Evolutionary conservation across 345 rosid species (phyloP).

Genomic region (Lepidium sativum): DNA sequence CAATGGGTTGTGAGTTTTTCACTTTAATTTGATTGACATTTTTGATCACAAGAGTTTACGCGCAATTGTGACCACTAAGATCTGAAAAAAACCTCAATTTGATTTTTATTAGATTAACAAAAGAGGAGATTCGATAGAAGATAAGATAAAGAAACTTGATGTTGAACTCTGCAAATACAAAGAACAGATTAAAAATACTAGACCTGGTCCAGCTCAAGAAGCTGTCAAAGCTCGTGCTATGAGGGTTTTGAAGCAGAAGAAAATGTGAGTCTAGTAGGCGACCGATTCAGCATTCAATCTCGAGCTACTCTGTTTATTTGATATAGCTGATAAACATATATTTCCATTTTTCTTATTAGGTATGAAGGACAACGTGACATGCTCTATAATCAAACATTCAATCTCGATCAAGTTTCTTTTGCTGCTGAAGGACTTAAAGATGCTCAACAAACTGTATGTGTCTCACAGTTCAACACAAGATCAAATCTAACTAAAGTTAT

Average conservation of each 20-base stretch:
- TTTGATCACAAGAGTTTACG: neutral
- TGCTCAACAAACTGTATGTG: too few relatives aligned
- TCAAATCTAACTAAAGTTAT: neutral
- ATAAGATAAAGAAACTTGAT: conserved; percentile 76
- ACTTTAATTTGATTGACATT: neutral
- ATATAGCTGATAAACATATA: neutral
- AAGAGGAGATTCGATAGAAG: conserved; percentile 85
- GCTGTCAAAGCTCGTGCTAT: conserved; percentile 84
- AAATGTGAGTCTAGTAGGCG: conserved; percentile 44
- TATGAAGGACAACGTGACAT: conserved; percentile 97
- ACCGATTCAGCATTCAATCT: neutral
- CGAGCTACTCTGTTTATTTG: neutral
- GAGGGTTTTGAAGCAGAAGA: conserved; percentile 90
- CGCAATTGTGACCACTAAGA: neutral
- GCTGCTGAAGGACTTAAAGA: too few relatives aligned
- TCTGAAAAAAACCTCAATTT: neutral
- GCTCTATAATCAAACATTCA: too few relatives aligned
- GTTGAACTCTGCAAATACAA: conserved; percentile 63
- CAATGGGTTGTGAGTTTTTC: neutral
- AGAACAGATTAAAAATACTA: conserved; percentile 74
- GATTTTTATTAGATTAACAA: conserved; percentile 48
- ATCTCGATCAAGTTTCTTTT: too few relatives aligned
- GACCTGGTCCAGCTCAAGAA: conserved; percentile 96
- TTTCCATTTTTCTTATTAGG: conserved; percentile 40
- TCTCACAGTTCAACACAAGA: neutral